Percentiles rank a stretch among this genome's conserved stretches.
These are phyloP conservation scores for Clonostachys rosea DNA, from an alignment of 2,329 filamentous ascomycete genomes.

Conservation along the genomic window DNA sequence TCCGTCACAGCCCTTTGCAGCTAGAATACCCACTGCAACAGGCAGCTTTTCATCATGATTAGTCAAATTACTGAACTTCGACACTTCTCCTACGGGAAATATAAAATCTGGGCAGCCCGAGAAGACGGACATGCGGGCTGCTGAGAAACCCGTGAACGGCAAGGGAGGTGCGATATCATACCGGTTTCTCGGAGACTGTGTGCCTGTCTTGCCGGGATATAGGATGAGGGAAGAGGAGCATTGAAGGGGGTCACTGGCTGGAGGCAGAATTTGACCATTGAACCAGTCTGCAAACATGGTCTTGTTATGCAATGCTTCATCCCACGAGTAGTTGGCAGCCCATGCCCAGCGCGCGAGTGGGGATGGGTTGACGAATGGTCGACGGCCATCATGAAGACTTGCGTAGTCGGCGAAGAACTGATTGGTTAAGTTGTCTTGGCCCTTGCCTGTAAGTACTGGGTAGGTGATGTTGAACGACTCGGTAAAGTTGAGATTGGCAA, in stretches of 20 bases:
- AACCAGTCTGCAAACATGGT: conserved; percentile 41
- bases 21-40: conserved; percentile 53
- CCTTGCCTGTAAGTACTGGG: conserved; percentile 25
- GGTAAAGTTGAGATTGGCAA: conserved; percentile 7
- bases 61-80: conserved; percentile 26
- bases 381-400: conserved; percentile 21
- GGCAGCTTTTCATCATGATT: conserved; percentile 45
- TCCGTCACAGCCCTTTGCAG: conserved; percentile 55
- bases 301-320: conserved; percentile 42
- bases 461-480: conserved; percentile 24
- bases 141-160: conserved; percentile 37
- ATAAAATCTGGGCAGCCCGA: conserved; percentile 33
- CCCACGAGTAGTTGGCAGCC: conserved; percentile 19
- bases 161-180: conserved; percentile 31
- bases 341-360: conserved; percentile 27
- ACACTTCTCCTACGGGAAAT: conserved; percentile 33
- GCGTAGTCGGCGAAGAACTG: conserved; percentile 32
- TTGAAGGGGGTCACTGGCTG: conserved; percentile 18
- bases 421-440: conserved; percentile 26
- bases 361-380: conserved; percentile 27
- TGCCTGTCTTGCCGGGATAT: conserved; percentile 28
- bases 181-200: conserved; percentile 17
- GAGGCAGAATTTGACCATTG: conserved; percentile 34
- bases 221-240: conserved; percentile 44
- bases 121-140: conserved; percentile 23